Percentiles rank a stretch among this genome's conserved stretches.
phyloP scores from a whole-genome alignment of 306 rosid species.

The Cicer yamashitae region DNA sequence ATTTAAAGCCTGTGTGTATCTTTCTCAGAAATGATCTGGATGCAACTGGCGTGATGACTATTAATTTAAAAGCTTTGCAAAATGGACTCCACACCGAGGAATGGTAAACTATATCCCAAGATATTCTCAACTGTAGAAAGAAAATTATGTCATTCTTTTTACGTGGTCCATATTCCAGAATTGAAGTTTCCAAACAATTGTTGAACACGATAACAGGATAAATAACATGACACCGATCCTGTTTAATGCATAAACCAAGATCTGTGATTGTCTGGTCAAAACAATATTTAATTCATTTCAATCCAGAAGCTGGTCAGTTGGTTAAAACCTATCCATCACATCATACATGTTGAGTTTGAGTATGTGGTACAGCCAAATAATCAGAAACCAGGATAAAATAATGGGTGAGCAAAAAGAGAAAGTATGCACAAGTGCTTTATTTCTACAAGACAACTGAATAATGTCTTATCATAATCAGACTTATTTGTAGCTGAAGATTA shows the following conservation, averaged over 20 bases:
- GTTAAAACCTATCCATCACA: not conserved
- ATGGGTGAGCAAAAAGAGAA: slow-evolving; percentile 3
- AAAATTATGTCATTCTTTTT: not conserved
- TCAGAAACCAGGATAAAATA: slow-evolving; percentile 3
- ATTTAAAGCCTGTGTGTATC: not conserved
- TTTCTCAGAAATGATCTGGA: slow-evolving; percentile 3
- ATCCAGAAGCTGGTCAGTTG: not conserved
- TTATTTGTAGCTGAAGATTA: slow-evolving; percentile 19
- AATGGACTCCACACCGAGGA: not conserved
- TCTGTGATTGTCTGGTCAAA: not conserved
- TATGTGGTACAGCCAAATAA: not conserved
- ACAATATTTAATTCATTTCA: not conserved
- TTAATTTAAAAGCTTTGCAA: not conserved
- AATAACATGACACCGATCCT: not conserved
- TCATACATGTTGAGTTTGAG: not conserved
- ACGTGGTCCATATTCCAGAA: not conserved
- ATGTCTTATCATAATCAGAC: slow-evolving; percentile 23
- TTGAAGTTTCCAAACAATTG: not conserved
- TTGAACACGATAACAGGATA: not conserved
- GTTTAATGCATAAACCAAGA: slow-evolving; percentile 2
- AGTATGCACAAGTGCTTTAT: not conserved
- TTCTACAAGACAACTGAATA: slow-evolving; percentile 23
- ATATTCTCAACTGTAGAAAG: not conserved
- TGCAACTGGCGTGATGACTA: not conserved
- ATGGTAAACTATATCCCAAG: not conserved